Evolutionary conservation across 805 yeast genomes (phyloP).

Genomic region (Kazachstania viticola): DNA sequence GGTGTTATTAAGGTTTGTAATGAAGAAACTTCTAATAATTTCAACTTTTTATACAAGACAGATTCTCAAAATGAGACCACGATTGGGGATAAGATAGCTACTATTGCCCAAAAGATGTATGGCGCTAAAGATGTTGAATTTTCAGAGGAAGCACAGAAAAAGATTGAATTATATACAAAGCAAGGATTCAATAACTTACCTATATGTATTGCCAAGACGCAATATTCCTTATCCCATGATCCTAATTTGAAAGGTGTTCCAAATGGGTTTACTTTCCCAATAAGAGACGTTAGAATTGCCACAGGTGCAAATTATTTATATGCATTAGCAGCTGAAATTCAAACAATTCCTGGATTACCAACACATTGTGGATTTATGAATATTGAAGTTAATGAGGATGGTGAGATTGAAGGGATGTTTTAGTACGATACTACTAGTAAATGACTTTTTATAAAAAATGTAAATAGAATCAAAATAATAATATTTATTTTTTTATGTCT

Average conservation of each 20-base stretch:
- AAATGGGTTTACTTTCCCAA: slow-evolving; percentile 84
- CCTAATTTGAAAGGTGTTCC: slow-evolving; percentile 92
- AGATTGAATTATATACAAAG: slow-evolving; percentile 66
- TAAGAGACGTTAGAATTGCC: slow-evolving; percentile 86
- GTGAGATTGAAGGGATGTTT: slow-evolving; percentile 89
- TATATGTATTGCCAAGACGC: slow-evolving; percentile 95
- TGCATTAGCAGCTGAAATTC: slow-evolving; percentile 93
- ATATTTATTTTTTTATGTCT: no score
- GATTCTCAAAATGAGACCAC: slow-evolving; percentile 33
- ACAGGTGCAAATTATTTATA: slow-evolving; percentile 96
- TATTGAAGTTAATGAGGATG: slow-evolving; percentile 82
- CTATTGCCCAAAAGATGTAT: slow-evolving; percentile 81
- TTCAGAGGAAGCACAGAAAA: slow-evolving; percentile 66
- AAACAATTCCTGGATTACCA: slow-evolving; percentile 95
- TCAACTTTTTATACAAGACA: slow-evolving; percentile 48
- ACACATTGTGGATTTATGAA: slow-evolving; percentile 96
- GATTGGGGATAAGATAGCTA: slow-evolving; percentile 68
- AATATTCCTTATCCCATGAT: slow-evolving; percentile 91
- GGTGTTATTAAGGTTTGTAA: slow-evolving; percentile 56
- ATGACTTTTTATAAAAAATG: no score
- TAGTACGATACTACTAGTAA: slow-evolving; percentile 20
- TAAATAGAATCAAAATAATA: no score
- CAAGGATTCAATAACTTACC: slow-evolving; percentile 91
- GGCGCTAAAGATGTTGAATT: slow-evolving; percentile 83
- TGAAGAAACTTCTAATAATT: slow-evolving; percentile 30